These are phyloP conservation scores for Fusarium nodosum DNA, from an alignment of 2,329 filamentous ascomycete genomes.

Conservation along the genomic window DNA sequence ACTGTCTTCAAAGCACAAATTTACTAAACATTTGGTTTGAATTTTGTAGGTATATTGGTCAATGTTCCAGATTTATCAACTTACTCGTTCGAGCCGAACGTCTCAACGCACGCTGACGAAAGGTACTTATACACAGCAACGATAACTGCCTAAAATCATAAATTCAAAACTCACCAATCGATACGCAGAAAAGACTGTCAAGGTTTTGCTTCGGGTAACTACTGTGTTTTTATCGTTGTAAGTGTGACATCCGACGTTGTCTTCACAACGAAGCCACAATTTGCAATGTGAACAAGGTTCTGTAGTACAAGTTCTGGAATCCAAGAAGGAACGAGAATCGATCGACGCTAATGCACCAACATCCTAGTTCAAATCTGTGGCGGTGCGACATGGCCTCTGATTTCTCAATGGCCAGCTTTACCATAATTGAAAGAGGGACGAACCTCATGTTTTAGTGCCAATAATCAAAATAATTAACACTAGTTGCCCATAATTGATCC, in stretches of 20 bases:
- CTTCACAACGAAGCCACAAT: constrained; percentile 5
- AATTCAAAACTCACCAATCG: neutral
- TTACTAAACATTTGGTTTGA: neutral
- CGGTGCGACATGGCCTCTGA: constrained; percentile 50
- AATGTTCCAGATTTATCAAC: neutral
- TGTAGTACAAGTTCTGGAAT: constrained; percentile 46
- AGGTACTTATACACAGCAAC: neutral
- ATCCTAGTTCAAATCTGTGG: constrained; percentile 51
- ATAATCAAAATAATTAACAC: neutral
- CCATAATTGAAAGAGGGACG: constrained; percentile 8
- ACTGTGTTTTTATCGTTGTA: neutral
- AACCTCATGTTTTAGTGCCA: neutral
- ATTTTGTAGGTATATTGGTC: neutral
- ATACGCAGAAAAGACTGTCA: neutral
- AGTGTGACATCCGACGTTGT: neutral
- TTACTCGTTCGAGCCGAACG: neutral
- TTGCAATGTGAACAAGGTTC: constrained; percentile 18
- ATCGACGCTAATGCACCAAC: constrained; percentile 56
- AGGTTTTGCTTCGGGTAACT: neutral
- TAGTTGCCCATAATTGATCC: neutral
- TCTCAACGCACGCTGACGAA: neutral
- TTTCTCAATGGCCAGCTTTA: constrained; percentile 23
- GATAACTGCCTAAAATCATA: neutral
- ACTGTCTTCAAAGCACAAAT: neutral
- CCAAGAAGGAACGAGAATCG: constrained; percentile 40